A percentile compares a stretch with the other conserved stretches of the same genome.
Conservation (phyloP, 2,329 filamentous ascomycete genomes). For the Nothopassalora personata region DNA sequence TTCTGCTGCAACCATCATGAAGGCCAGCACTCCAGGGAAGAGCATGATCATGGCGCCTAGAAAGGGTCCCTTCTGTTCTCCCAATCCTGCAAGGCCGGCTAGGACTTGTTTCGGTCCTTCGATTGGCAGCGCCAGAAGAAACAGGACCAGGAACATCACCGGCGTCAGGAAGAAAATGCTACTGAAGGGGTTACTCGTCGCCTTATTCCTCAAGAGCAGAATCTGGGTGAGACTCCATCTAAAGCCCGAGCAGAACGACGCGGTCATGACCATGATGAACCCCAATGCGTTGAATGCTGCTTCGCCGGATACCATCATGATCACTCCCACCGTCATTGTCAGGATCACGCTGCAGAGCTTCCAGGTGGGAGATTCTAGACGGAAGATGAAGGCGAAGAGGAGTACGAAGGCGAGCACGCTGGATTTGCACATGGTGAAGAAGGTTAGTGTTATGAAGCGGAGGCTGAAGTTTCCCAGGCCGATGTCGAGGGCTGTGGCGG, state of each 20-base stretch:
- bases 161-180: constrained; percentile 97
- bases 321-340: constrained; percentile 85
- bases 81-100: constrained; percentile 60
- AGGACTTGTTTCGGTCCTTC: constrained; percentile 69
- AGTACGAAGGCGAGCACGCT: constrained; percentile 93
- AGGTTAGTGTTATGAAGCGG: constrained; percentile 93
- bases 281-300: constrained; percentile 80
- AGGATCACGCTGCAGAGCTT: constrained; percentile 81
- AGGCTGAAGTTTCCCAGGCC: constrained; percentile 92
- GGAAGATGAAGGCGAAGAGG: constrained; percentile 89
- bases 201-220: constrained; percentile 84
- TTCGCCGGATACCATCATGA: constrained; percentile 98
- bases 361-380: constrained; percentile 80
- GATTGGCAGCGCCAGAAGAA: constrained; percentile 75
- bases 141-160: constrained; percentile 83
- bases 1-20: constrained; percentile 93
- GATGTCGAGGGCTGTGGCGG: constrained; percentile 90
- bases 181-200: constrained; percentile 92
- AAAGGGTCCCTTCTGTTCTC: constrained; percentile 61
- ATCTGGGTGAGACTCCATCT: constrained; percentile 99
- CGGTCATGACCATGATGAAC: constrained; percentile 86
- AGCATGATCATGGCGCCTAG: constrained; percentile 68
- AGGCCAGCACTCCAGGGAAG: constrained; percentile 86
- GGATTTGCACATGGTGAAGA: constrained; percentile 99
- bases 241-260: constrained; percentile 93